phyloP scores from a whole-genome alignment of 179 eudicot species.

The Pouteria campechiana region DNA sequence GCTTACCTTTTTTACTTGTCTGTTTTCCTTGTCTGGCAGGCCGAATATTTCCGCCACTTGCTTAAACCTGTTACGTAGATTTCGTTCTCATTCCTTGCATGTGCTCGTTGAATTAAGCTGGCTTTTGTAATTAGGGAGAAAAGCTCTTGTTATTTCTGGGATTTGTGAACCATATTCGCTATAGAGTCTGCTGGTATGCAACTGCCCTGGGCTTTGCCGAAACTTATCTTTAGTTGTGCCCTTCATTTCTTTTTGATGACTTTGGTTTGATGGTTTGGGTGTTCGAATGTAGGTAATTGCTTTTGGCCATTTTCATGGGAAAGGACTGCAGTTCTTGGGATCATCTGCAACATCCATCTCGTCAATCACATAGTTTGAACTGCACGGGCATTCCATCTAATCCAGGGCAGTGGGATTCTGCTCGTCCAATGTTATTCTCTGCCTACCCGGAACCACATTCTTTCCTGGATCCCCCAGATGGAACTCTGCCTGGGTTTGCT shows the following conservation, averaged over 20 bases:
- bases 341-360: slow-evolving; percentile 31
- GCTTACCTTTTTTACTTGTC: too few species aligned
- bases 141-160: too few species aligned
- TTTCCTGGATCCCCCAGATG: slow-evolving; percentile 15
- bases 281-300: slow-evolving; percentile 14
- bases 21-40: slow-evolving; percentile 34
- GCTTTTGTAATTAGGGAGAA: slow-evolving; percentile 16
- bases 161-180: too few species aligned
- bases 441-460: slow-evolving; percentile 20
- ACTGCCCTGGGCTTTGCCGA: too few species aligned
- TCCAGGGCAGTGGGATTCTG: slow-evolving; percentile 23
- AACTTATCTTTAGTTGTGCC: too few species aligned
- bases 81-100: slow-evolving; percentile 14
- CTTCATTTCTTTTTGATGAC: slow-evolving; percentile 3
- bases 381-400: slow-evolving; percentile 23
- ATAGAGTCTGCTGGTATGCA: too few species aligned
- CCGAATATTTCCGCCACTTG: slow-evolving; percentile 73
- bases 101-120: slow-evolving; percentile 19
- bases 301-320: slow-evolving; percentile 26
- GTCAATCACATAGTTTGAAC: slow-evolving; percentile 21
- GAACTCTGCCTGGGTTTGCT: slow-evolving; percentile 23
- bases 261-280: slow-evolving; percentile 16
- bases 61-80: slow-evolving; percentile 84
- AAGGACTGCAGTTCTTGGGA: slow-evolving; percentile 27
- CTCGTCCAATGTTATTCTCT: slow-evolving; percentile 23